phyloP scores from a whole-genome alignment of 495 filamentous ascomycete genomes.

The Letharia lupina region DNA sequence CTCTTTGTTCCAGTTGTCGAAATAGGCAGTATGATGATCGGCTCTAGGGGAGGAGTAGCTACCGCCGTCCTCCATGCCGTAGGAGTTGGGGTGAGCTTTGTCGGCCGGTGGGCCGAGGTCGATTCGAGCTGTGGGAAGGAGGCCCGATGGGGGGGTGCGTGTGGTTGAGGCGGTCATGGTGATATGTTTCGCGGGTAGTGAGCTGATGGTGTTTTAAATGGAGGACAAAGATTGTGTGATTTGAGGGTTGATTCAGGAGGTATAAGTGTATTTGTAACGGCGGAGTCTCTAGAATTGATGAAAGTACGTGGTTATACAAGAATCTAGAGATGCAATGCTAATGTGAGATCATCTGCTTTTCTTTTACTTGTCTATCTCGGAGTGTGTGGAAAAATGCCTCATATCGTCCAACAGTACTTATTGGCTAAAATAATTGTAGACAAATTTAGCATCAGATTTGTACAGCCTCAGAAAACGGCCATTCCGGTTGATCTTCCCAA shows the following conservation, averaged over 20 bases:
- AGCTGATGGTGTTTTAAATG: background rate
- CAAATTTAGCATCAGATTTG: no score
- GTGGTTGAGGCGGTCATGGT: background rate
- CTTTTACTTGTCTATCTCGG: no score
- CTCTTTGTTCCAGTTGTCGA: background rate
- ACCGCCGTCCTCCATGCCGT: background rate
- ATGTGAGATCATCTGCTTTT: no score
- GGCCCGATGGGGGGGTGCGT: background rate
- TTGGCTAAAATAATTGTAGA: no score
- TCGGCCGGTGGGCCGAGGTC: background rate
- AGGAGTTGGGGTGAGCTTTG: background rate
- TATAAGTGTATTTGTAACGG: no score
- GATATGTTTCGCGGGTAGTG: background rate
- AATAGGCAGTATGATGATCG: background rate
- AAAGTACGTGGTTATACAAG: no score
- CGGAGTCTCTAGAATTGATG: no score
- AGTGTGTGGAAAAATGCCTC: no score
- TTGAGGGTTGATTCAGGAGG: no score
- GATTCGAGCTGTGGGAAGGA: background rate
- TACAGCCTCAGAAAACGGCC: background rate
- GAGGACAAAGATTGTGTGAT: background rate
- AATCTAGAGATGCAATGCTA: no score
- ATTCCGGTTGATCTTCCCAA: background rate
- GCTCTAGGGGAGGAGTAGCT: background rate
- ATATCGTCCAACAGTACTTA: no score